A percentile compares a stretch with the other conserved stretches of the same genome.
phyloP scores from a whole-genome alignment of 352 stramenopile genomes.

The Nothophytophthora sp. region DNA sequence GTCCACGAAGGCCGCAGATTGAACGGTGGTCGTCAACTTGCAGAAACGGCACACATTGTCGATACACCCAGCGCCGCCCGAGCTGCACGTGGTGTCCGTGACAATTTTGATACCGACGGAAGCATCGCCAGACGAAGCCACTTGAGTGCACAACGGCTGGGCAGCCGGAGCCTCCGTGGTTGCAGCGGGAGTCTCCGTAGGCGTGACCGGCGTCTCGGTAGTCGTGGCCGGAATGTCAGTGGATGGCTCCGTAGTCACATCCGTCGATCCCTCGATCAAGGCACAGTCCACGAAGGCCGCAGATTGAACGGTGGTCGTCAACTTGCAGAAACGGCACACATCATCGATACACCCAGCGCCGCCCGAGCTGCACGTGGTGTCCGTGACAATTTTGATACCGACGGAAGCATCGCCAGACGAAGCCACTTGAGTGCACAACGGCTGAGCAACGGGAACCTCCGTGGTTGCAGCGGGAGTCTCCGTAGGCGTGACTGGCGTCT shows the following conservation, averaged over 20 bases:
- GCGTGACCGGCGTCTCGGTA: not conserved
- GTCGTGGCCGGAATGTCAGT: not conserved
- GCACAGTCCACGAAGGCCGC: conserved; percentile 7
- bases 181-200: not conserved
- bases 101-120: conserved; percentile 38
- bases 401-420: conserved; percentile 11
- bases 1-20: conserved; percentile 25
- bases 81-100: conserved; percentile 29
- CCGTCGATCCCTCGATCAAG: not conserved
- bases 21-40: conserved; percentile 19
- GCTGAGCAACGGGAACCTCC: not conserved
- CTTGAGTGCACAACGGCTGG: conserved; percentile 4
- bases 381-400: conserved; percentile 22
- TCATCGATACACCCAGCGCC: conserved; percentile 22
- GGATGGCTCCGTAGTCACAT: not conserved
- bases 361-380: conserved; percentile 11
- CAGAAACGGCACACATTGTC: conserved; percentile 48
- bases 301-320: conserved; percentile 2
- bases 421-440: not conserved
- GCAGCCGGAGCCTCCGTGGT: conserved; percentile 1
- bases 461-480: conserved; percentile 6
- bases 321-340: conserved; percentile 34
- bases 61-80: conserved; percentile 39
- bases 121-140: conserved; percentile 22
- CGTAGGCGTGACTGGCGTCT: not conserved